A percentile compares a stretch with the other conserved stretches of the same genome.
phyloP scores from a whole-genome alignment of 1,139 yeast genomes.

The Hansenula sp. region DNA sequence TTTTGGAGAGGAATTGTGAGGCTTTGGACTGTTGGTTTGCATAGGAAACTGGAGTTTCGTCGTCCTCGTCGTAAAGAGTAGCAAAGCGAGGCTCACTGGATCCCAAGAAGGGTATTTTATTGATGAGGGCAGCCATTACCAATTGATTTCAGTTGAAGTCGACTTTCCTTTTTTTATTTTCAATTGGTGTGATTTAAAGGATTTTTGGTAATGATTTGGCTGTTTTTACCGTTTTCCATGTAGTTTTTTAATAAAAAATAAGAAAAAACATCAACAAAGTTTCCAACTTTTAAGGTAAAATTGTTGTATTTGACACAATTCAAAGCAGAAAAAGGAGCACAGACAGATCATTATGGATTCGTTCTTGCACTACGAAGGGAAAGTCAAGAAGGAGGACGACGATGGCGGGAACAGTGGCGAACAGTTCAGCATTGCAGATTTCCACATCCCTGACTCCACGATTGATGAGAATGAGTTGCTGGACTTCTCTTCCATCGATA shows the following conservation, averaged over 20 bases:
- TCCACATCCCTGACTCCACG: slow-evolving; percentile 6
- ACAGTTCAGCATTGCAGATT: background rate
- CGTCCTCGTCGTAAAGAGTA: slow-evolving; percentile 1
- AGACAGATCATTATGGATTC: too few relatives aligned
- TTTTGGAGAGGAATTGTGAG: background rate
- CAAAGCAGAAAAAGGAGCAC: too few relatives aligned
- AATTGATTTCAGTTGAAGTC: background rate
- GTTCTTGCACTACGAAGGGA: background rate
- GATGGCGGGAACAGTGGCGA: slow-evolving; percentile 5
- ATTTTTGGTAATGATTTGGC: background rate
- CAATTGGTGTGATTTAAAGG: too few relatives aligned
- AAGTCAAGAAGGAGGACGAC: background rate
- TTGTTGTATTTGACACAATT: too few relatives aligned
- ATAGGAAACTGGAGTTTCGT: background rate
- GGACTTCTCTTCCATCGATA: slow-evolving; percentile 16
- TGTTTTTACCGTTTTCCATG: too few relatives aligned
- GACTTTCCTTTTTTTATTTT: too few relatives aligned
- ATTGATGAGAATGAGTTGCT: slow-evolving; percentile 16
- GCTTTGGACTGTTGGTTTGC: background rate
- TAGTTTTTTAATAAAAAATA: too few relatives aligned
- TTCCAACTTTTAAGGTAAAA: too few relatives aligned
- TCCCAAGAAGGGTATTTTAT: background rate
- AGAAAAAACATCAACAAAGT: background rate
- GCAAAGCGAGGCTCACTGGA: background rate
- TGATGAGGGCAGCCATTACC: background rate